Evolutionary conservation across 345 rosid species (phyloP).

Genomic region (Citrus medica): DNA sequence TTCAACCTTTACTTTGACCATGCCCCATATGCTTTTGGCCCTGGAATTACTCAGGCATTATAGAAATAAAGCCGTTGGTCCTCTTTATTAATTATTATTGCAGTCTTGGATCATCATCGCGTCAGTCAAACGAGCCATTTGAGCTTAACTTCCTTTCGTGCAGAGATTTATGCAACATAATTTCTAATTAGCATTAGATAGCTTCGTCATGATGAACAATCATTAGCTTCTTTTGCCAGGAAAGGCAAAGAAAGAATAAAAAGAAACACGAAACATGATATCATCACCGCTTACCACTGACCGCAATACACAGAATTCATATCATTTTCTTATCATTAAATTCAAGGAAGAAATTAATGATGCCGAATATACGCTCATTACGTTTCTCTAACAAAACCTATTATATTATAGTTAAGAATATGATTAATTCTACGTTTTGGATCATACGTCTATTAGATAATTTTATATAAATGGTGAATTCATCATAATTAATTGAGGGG

Average conservation of each 20-base stretch:
- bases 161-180: neutral
- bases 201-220: neutral
- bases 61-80: neutral
- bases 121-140: neutral
- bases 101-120: neutral
- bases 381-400: neutral
- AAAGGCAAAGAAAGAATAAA: neutral
- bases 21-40: neutral
- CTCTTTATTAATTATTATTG: neutral
- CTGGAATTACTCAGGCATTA: no score
- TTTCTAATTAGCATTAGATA: neutral
- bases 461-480: no score
- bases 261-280: neutral
- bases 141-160: neutral
- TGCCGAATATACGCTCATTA: neutral
- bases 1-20: neutral
- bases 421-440: no score
- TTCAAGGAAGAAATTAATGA: neutral
- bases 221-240: neutral
- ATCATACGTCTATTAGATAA: no score
- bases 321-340: slow-evolving; percentile 4
- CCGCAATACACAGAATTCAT: neutral
- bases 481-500: no score
- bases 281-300: neutral
- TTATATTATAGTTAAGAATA: no score